phyloP scores from a whole-genome alignment of 305 asterid genomes.

The Ajuga reptans region DNA sequence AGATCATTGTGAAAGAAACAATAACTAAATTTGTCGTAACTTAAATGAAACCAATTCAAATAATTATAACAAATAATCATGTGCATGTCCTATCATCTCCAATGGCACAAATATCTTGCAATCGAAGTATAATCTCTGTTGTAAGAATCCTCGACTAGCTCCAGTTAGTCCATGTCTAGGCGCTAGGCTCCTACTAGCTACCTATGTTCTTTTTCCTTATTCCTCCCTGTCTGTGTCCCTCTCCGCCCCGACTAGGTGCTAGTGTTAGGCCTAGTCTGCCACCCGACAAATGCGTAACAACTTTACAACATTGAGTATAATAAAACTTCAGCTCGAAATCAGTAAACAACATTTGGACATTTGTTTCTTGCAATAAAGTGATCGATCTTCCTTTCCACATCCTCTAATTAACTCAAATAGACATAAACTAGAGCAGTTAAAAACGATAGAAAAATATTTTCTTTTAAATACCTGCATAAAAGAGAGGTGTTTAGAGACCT shows the following conservation, averaged over 20 bases:
- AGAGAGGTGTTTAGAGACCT: slow-evolving; percentile 62
- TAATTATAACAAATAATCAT: neutral
- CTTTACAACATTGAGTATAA: no score
- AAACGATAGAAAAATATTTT: neutral
- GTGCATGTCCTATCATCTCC: neutral
- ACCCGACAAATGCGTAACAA: no score
- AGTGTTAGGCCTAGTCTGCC: no score
- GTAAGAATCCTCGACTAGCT: no score
- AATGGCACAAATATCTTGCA: neutral
- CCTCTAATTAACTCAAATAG: neutral
- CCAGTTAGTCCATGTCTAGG: no score
- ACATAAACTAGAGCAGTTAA: neutral
- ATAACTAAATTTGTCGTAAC: neutral
- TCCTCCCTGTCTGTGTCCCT: no score
- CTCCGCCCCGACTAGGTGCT: no score
- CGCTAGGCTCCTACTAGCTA: no score
- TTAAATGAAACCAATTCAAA: slow-evolving; percentile 6
- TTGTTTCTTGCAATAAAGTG: neutral
- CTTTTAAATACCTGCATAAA: slow-evolving; percentile 50
- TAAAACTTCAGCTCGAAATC: neutral
- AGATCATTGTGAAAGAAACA: neutral
- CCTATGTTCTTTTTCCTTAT: no score
- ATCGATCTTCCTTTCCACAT: neutral
- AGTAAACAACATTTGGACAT: neutral
- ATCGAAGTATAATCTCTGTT: neutral